Evolutionary conservation across 2,329 filamentous ascomycete genomes (phyloP).

Genomic region (Diplodia seriata): DNA sequence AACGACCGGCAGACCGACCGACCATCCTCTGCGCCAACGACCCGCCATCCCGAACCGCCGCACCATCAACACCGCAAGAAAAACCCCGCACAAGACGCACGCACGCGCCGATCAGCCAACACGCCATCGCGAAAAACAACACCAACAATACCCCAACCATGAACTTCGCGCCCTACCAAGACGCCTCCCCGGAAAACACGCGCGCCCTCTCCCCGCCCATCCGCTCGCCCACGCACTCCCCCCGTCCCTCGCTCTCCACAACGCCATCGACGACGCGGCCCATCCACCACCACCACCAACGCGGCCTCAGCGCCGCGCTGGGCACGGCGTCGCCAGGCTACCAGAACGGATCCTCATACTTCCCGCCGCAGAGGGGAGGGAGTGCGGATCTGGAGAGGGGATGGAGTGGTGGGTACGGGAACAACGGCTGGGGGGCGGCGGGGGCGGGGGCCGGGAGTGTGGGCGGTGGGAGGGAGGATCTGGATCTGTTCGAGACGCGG

Average conservation of each 20-base stretch:
- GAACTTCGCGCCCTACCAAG: slow-evolving; percentile 95
- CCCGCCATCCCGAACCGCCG: neutral
- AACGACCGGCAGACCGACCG: no score
- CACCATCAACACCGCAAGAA: neutral
- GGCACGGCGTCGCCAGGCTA: slow-evolving; percentile 39
- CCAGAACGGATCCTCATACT: slow-evolving; percentile 43
- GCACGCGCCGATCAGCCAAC: no score
- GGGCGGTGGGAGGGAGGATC: slow-evolving; percentile 64
- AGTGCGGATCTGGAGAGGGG: slow-evolving; percentile 37
- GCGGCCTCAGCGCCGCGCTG: slow-evolving; percentile 40
- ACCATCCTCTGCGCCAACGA: neutral
- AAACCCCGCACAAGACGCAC: no score
- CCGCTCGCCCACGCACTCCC: slow-evolving; percentile 50
- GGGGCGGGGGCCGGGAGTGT: slow-evolving; percentile 41
- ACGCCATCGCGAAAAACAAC: no score
- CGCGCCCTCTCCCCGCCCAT: slow-evolving; percentile 78
- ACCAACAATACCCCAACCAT: neutral
- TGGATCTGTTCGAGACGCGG: slow-evolving; percentile 84
- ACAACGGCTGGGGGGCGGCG: slow-evolving; percentile 40
- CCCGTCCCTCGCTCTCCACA: slow-evolving; percentile 55
- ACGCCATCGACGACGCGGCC: slow-evolving; percentile 34
- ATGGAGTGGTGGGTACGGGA: slow-evolving; percentile 32
- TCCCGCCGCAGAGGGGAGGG: slow-evolving; percentile 33
- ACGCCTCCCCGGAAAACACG: slow-evolving; percentile 82
- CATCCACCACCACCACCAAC: slow-evolving; percentile 36